Conservation (phyloP, 169 alveolate genomes). For the Plasmodium malariae region DNA sequence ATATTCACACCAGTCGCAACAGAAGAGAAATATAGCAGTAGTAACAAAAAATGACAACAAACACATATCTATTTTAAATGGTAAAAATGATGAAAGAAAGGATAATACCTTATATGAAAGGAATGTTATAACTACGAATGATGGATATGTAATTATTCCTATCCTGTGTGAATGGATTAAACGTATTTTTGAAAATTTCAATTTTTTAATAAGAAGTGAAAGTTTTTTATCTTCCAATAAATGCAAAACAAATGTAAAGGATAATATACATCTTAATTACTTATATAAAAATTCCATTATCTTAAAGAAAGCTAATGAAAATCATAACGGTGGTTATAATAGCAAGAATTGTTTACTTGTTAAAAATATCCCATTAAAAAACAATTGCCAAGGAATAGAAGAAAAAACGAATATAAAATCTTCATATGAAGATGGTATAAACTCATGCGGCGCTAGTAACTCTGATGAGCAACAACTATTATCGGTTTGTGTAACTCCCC, state of each 20-base stretch:
- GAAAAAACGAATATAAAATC: too few species aligned
- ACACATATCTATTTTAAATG: not conserved
- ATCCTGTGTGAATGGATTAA: constrained; percentile 59
- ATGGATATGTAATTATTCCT: constrained; percentile 76
- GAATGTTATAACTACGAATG: constrained; percentile 27
- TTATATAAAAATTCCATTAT: not conserved
- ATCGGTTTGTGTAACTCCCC: too few species aligned
- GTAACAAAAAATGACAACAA: not conserved
- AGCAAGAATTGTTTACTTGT: not conserved
- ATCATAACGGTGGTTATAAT: not conserved
- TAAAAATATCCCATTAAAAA: not conserved
- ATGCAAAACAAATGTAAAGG: not conserved
- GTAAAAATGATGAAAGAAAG: not conserved
- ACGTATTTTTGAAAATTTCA: constrained; percentile 34
- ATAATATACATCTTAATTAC: not conserved
- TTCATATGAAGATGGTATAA: too few species aligned
- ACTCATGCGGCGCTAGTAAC: too few species aligned
- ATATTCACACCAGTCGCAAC: not conserved
- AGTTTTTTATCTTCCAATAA: constrained; percentile 25
- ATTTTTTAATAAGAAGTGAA: constrained; percentile 33
- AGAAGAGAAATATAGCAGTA: not conserved
- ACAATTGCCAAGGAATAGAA: not conserved
- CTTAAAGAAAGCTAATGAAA: not conserved
- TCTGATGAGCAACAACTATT: too few species aligned
- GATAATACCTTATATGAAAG: not conserved